Percentiles rank a stretch among this genome's conserved stretches.
These are phyloP conservation scores for Penicillium capsulatum DNA, from an alignment of 2,329 filamentous ascomycete species.

Conservation along the genomic window DNA sequence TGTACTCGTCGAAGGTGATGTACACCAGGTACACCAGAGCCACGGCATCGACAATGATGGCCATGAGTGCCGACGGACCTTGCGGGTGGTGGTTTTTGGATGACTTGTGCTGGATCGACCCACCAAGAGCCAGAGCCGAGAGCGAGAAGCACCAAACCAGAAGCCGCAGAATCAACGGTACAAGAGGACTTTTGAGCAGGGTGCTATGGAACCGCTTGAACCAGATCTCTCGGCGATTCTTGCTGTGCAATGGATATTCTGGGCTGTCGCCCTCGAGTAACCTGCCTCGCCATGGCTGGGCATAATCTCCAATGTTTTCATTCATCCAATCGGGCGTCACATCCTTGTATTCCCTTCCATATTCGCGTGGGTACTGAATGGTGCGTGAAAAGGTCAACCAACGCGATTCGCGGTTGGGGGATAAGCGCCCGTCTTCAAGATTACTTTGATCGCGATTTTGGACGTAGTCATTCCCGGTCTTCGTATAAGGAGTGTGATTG, in stretches of 20 bases:
- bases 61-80: conserved; percentile 77
- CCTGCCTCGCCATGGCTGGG: conserved; percentile 51
- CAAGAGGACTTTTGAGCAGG: conserved; percentile 74
- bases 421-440: conserved; percentile 7
- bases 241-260: conserved; percentile 48
- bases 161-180: conserved; percentile 78
- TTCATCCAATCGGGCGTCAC: conserved; percentile 46
- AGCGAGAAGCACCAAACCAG: conserved; percentile 79
- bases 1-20: conserved; percentile 96
- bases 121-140: conserved; percentile 73
- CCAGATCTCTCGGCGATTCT: conserved; percentile 50
- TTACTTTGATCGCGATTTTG: conserved; percentile 7
- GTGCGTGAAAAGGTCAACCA: conserved; percentile 45
- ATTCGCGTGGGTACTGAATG: conserved; percentile 41
- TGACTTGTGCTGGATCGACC: conserved; percentile 65
- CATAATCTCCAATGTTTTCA: conserved; percentile 44
- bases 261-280: conserved; percentile 49
- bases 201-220: conserved; percentile 62
- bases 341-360: conserved; percentile 36
- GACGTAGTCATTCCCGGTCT: conserved; percentile 21
- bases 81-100: conserved; percentile 49
- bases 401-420: conserved; percentile 38
- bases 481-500: conserved; percentile 40
- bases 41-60: conserved; percentile 81
- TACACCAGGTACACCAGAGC: conserved; percentile 88